Evolutionary conservation across 805 yeast species (phyloP).

Genomic region (Cyberlindnera petersonii): DNA sequence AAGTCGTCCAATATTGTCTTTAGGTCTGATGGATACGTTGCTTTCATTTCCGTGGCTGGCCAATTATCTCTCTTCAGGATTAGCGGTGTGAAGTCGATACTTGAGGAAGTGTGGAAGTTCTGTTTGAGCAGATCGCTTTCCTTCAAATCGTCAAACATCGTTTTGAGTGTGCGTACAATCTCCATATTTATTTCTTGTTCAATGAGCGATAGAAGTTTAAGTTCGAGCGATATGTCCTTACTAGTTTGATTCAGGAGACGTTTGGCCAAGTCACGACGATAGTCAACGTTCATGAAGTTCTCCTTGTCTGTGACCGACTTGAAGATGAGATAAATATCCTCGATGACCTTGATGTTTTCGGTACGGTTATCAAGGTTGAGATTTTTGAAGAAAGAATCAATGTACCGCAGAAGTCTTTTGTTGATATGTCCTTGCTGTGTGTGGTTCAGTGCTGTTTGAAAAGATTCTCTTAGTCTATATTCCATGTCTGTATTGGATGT

Average conservation of each 20-base stretch:
- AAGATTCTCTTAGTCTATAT: slow-evolving; percentile 21
- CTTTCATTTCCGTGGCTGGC: slow-evolving; percentile 16
- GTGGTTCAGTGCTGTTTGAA: slow-evolving; percentile 15
- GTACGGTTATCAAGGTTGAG: neutral
- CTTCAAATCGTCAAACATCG: slow-evolving; percentile 22
- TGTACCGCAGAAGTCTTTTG: slow-evolving; percentile 14
- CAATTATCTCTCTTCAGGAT: slow-evolving; percentile 19
- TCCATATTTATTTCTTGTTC: slow-evolving; percentile 19
- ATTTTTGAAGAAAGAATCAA: slow-evolving; percentile 21
- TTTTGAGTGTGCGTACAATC: slow-evolving; percentile 8
- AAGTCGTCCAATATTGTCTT: slow-evolving; percentile 7
- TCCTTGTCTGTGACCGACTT: slow-evolving; percentile 25
- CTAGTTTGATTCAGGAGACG: slow-evolving; percentile 17
- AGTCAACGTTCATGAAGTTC: slow-evolving; percentile 15
- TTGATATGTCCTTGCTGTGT: slow-evolving; percentile 10
- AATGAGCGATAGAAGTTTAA: slow-evolving; percentile 7
- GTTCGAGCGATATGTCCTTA: slow-evolving; percentile 12
- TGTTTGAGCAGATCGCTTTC: slow-evolving; percentile 4
- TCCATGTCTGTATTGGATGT: slow-evolving; percentile 14
- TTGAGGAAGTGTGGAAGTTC: neutral
- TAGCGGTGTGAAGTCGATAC: slow-evolving; percentile 21
- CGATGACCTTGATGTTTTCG: slow-evolving; percentile 4
- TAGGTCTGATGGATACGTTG: slow-evolving; percentile 13
- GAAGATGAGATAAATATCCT: slow-evolving; percentile 18
- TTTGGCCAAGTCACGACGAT: slow-evolving; percentile 22